Evolutionary conservation across 1,139 yeast species (phyloP), one percentile per base, ranked within the genome.

Genomic region (Kodamaea arcana): DNA sequence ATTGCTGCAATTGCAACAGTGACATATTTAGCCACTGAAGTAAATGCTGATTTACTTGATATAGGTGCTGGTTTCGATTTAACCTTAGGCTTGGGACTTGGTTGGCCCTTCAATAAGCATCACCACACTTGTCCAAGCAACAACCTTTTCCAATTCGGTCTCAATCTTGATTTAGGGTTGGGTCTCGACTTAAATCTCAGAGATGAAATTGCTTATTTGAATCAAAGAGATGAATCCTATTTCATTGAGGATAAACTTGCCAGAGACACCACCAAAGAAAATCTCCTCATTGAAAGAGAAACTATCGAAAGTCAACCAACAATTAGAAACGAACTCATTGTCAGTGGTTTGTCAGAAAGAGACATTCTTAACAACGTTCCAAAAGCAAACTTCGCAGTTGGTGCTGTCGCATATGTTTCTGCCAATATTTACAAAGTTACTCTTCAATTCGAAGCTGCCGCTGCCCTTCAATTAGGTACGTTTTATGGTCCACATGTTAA

Each of bases 361-460:
- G 30, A 21, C 29, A 25, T 31, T 15, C 10, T 26, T 13, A 14
- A 34, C 33, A 41, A 36, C 41, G 51, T 54, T 41, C 63, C 63
- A 33, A 53, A 53, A 43, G 62, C 64, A 30, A 50, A 51, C 18
- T 54, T 59, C 37, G 44, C 51, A 20, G 58, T 59, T 27, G 45
- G 53, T 25, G 54, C 56, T 31, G 59, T 57, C 32, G 50, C 50
- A 32, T 52, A 40, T 41, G 44, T 57, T 14, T 47, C 46, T 32
- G 59, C 45, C 32, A 54, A 50, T 37, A 46, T 57, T 29, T 58
- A 48, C 46, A 52, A 58, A 48, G 62, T 58, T 26, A 54, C 60
- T 16, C 37, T 57, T 39, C 50, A 54, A 27, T 45, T 42, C 27
- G 41, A 34, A 29, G 42, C 47, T 17, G 39, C 43, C 12, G 44